Evolutionary conservation across 345 rosid species (phyloP), one percentile per base, ranked within the genome.

Genomic region (Salix viminalis): DNA sequence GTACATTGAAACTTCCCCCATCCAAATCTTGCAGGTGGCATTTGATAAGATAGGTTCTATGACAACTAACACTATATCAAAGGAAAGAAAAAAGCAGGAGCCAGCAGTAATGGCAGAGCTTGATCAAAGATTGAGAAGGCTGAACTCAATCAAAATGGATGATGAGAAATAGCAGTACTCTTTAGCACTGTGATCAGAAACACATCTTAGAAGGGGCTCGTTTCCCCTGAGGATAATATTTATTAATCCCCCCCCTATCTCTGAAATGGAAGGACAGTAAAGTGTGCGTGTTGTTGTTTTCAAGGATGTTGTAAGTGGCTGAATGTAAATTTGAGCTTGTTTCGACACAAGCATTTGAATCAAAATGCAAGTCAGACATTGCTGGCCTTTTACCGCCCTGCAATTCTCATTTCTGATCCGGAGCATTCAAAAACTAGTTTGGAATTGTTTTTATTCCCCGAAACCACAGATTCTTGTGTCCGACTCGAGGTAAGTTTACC

Each of bases 91-190:
- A 83, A 96, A 90, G 84, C 99, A 94, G 82, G 98, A 96, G 83
- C 91, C 97, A 2, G 98, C 97, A 18, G 99, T 96, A 58, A 87
- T 92, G 97, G 98, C 97, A 52, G 99, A 96, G 85, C 94, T 96
- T 26, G 97, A 92, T 81, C 92, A 90, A 87, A 88, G 99, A 87
- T 79, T 91, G 72, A 85, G 97, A 85, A 82, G 97, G 79, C 86
- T 96, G 70, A 91, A 94, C 86, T 87, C 98, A 24, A 75, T 88
- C 34, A 90, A 85, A 79, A 75, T 79, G 84, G 90, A 76, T 71
- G 91, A 74, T 61, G 92, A 85, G 12, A 87, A 86, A 67, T 83
- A 85, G 69, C 71, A 72, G 13, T n/a, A 34, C 8, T 7, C n/a
- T 12, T 64, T 28, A 21, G 37, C 19, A 50, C 26, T 46, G 12